Percentiles rank a stretch among this genome's conserved stretches.
These are phyloP conservation scores for Candida germanica DNA, from an alignment of 805 yeast genomes.

Conservation along the genomic window DNA sequence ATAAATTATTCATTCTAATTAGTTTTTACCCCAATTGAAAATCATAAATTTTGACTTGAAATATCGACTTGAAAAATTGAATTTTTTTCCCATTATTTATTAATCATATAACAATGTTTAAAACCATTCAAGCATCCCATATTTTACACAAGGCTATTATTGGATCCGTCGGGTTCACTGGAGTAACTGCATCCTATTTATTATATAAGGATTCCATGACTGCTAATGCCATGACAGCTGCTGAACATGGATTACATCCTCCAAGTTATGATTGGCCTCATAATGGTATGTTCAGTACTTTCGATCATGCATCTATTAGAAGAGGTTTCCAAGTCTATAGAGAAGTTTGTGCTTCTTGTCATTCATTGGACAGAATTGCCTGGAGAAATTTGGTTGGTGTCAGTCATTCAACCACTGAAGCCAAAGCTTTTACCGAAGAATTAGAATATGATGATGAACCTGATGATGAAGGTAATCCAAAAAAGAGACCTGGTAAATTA, in stretches of 20 bases:
- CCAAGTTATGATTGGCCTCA: slow-evolving; percentile 94
- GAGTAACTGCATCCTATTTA: slow-evolving; percentile 76
- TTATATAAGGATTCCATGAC: slow-evolving; percentile 80
- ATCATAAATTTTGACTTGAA: too few species aligned
- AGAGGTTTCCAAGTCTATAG: slow-evolving; percentile 99
- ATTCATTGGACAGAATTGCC: slow-evolving; percentile 92
- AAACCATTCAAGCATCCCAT: slow-evolving; percentile 12
- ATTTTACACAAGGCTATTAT: slow-evolving; percentile 49
- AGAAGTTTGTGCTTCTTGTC: slow-evolving; percentile 99
- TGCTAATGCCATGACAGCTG: slow-evolving; percentile 96
- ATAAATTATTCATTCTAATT: too few species aligned
- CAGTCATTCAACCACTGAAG: slow-evolving; percentile 87
- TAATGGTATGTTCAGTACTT: slow-evolving; percentile 84
- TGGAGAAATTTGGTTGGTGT: slow-evolving; percentile 99
- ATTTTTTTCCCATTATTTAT: neutral
- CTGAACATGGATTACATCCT: slow-evolving; percentile 98
- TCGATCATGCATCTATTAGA: slow-evolving; percentile 93
- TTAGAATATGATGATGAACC: slow-evolving; percentile 97
- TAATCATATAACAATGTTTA: slow-evolving; percentile 5
- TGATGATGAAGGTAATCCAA: slow-evolving; percentile 94
- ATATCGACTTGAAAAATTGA: too few species aligned
- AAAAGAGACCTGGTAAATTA: slow-evolving; percentile 96
- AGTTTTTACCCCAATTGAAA: too few species aligned
- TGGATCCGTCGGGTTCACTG: slow-evolving; percentile 69
- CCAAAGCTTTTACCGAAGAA: slow-evolving; percentile 90